phyloP scores from a whole-genome alignment of 1,284 basidiomycete species.

The Boletus semigastroideus region DNA sequence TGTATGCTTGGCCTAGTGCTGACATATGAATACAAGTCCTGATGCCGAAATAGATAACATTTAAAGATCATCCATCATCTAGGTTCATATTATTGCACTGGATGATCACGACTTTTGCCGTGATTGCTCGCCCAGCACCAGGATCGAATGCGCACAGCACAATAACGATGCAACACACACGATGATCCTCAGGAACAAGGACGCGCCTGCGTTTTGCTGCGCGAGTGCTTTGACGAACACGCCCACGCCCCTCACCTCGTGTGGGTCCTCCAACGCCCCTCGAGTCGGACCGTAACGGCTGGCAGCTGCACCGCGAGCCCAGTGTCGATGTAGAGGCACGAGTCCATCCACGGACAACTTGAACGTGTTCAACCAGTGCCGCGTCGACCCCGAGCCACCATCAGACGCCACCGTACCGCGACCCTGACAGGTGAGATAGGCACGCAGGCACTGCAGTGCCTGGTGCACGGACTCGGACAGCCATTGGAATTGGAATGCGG shows the following conservation, averaged over 20 bases:
- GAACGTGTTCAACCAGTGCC: too few relatives aligned
- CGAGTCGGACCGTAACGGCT: neutral
- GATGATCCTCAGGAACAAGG: conserved; percentile 9
- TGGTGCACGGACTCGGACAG: too few relatives aligned
- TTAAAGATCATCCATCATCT: too few relatives aligned
- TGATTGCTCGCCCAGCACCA: conserved; percentile 1
- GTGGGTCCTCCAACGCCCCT: neutral
- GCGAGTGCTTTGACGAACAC: conserved; percentile 19
- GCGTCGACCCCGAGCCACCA: too few relatives aligned
- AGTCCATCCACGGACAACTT: too few relatives aligned
- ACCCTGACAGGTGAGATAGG: too few relatives aligned
- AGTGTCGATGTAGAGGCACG: neutral
- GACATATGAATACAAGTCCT: neutral
- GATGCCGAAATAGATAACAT: too few relatives aligned
- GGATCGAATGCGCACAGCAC: conserved; percentile 7
- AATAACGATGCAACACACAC: conserved; percentile 1
- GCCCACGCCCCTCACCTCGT: conserved; percentile 19
- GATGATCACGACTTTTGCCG: too few relatives aligned
- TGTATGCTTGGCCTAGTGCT: neutral
- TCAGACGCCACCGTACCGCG: too few relatives aligned
- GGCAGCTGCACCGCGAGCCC: neutral
- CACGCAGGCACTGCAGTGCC: too few relatives aligned
- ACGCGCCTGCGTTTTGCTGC: conserved; percentile 13
- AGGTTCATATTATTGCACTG: too few relatives aligned
- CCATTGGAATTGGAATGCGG: too few relatives aligned